Conservation (phyloP, 768 basidiomycete species). For the Trametes villosa region DNA sequence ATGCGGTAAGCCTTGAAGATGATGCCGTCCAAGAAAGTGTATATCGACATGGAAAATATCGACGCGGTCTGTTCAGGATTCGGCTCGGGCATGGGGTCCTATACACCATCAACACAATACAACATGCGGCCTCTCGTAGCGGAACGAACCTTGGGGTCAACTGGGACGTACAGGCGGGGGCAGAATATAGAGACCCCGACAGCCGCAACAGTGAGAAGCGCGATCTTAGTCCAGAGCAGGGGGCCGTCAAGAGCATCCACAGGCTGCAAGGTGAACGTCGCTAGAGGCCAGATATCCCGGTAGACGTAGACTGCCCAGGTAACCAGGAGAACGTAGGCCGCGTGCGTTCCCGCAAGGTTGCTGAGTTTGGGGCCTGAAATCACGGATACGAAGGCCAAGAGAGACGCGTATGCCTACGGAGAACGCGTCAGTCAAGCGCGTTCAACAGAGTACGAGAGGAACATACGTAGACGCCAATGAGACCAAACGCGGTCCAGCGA, state of each 20-base stretch:
- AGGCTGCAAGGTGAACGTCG: conserved; percentile 55
- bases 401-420: conserved; percentile 29
- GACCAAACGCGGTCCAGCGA: conserved; percentile 16
- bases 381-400: conserved; percentile 30
- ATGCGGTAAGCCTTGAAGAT: conserved; percentile 48
- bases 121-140: not conserved
- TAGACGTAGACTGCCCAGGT: conserved; percentile 55
- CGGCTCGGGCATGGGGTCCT: conserved; percentile 31
- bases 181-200: conserved; percentile 56
- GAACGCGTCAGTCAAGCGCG: conserved; percentile 28
- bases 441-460: not conserved
- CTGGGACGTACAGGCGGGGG: conserved; percentile 61
- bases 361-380: conserved; percentile 18
- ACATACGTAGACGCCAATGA: conserved; percentile 26
- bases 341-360: conserved; percentile 44
- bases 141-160: conserved; percentile 51
- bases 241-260: conserved; percentile 52
- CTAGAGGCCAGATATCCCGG: conserved; percentile 63
- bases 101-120: not conserved
- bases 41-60: conserved; percentile 41
- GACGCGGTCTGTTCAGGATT: conserved; percentile 40
- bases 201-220: conserved; percentile 48
- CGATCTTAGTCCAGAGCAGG: conserved; percentile 58
- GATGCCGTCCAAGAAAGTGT: conserved; percentile 58
- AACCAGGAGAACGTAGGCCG: conserved; percentile 51